Conservation (phyloP, 495 filamentous ascomycete genomes). For the Evansstolkia leycettana region DNA sequence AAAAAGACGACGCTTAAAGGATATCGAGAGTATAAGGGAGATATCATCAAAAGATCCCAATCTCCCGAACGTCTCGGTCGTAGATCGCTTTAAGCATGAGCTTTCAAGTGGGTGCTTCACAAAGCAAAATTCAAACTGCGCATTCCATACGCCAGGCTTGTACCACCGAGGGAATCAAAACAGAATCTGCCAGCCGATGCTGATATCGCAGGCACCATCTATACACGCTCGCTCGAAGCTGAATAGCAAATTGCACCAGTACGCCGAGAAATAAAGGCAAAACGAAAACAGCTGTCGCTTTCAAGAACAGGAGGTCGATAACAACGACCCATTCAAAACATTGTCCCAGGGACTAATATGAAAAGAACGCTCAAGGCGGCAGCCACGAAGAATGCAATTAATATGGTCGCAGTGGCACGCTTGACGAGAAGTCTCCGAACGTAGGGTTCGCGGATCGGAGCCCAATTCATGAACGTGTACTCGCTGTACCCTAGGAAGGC, state of each 20-base stretch:
- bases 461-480: constrained; percentile 87
- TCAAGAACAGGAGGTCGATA: too few relatives aligned
- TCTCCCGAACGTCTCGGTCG: too few relatives aligned
- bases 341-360: constrained; percentile 84
- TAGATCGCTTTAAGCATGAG: neutral
- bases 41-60: too few relatives aligned
- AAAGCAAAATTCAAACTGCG: neutral
- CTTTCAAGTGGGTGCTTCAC: neutral
- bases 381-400: constrained; percentile 60
- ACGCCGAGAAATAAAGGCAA: neutral
- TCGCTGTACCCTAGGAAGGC: constrained; percentile 84
- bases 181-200: too few relatives aligned
- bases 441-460: constrained; percentile 75
- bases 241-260: neutral
- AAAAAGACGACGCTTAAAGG: too few relatives aligned
- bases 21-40: too few relatives aligned
- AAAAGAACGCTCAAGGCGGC: constrained; percentile 70
- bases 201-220: neutral
- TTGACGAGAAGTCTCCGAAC: constrained; percentile 72
- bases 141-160: neutral
- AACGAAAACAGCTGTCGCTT: too few relatives aligned
- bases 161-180: neutral
- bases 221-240: neutral
- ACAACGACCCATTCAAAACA: constrained; percentile 40
- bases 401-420: constrained; percentile 64